phyloP scores from a whole-genome alignment of 495 filamentous ascomycete species.

The Talaromyces trachyspermus region DNA sequence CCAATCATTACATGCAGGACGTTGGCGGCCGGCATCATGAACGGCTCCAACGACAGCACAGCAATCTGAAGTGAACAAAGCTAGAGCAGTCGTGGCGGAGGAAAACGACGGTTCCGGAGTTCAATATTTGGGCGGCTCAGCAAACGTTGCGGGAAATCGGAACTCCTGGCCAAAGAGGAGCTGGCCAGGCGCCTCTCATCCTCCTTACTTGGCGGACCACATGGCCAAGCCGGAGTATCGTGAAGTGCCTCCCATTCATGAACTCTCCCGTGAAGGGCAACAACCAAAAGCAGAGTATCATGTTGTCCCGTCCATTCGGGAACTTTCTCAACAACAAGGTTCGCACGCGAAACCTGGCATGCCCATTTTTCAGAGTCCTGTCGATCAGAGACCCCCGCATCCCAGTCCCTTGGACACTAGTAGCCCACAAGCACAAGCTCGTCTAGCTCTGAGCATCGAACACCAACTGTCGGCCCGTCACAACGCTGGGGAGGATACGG shows the following conservation, averaged over 20 bases:
- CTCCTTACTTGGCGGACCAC: constrained; percentile 31
- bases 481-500: constrained; percentile 44
- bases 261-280: constrained; percentile 33
- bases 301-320: constrained; percentile 36
- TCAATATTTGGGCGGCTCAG: constrained; percentile 34
- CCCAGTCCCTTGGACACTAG: constrained; percentile 28
- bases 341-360: constrained; percentile 29
- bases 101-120: constrained; percentile 32
- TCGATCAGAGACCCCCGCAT: constrained; percentile 31
- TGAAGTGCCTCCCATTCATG: constrained; percentile 38
- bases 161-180: constrained; percentile 35
- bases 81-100: constrained; percentile 37
- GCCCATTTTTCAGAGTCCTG: constrained; percentile 27
- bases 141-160: constrained; percentile 24
- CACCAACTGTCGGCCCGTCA: constrained; percentile 32
- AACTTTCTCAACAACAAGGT: constrained; percentile 26
- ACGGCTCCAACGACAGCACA: constrained; percentile 27
- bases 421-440: constrained; percentile 38
- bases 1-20: constrained; percentile 40
- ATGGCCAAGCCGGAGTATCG: constrained; percentile 33
- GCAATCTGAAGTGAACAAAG: constrained; percentile 32
- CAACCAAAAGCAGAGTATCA: constrained; percentile 34
- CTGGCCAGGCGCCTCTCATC: constrained; percentile 27
- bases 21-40: constrained; percentile 36
- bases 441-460: constrained; percentile 41